Conservation (phyloP, 805 yeast species). For the Metschnikowia baotianmanensis region DNA sequence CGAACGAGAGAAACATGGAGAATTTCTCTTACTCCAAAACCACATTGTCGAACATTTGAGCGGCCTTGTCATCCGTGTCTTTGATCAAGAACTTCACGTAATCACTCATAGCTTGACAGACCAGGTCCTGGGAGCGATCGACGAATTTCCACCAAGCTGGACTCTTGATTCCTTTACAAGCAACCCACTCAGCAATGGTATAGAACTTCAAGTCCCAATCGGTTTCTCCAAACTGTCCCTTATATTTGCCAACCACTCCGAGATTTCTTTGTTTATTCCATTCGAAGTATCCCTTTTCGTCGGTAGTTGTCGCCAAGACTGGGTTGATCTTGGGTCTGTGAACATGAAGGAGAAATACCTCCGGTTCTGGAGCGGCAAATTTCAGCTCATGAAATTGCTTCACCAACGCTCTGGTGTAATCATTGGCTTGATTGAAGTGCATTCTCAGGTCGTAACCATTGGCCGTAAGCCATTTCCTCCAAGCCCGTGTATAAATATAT, state of each 20-base stretch:
- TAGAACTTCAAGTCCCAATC: conserved; percentile 28
- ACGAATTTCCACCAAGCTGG: conserved; percentile 21
- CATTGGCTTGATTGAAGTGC: conserved; percentile 18
- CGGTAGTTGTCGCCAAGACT: conserved; percentile 7
- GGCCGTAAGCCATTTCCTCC: conserved; percentile 18
- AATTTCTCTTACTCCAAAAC: conserved; percentile 4
- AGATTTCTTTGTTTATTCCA: conserved; percentile 21
- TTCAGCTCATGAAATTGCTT: conserved; percentile 13
- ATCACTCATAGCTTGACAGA: conserved; percentile 22
- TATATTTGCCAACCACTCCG: conserved; percentile 19
- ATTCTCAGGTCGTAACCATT: conserved; percentile 20
- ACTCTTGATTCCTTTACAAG: conserved; percentile 23
- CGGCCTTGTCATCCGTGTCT: conserved; percentile 15
- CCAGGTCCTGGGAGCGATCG: conserved; percentile 15
- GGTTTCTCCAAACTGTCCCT: conserved; percentile 16
- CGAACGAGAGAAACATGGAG: too few relatives aligned
- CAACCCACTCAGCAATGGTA: conserved; percentile 25
- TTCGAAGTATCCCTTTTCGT: conserved; percentile 10
- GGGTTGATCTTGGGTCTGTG: conserved; percentile 23
- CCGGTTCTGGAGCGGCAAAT: conserved; percentile 8
- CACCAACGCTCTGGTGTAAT: conserved; percentile 12
- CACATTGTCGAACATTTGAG: conserved; percentile 6
- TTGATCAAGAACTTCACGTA: conserved; percentile 25
- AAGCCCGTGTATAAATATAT: conserved; percentile 10
- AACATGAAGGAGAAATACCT: conserved; percentile 23